Evolutionary conservation across 2,329 filamentous ascomycete species (phyloP).

Genomic region (Stemphylium lycopersici): DNA sequence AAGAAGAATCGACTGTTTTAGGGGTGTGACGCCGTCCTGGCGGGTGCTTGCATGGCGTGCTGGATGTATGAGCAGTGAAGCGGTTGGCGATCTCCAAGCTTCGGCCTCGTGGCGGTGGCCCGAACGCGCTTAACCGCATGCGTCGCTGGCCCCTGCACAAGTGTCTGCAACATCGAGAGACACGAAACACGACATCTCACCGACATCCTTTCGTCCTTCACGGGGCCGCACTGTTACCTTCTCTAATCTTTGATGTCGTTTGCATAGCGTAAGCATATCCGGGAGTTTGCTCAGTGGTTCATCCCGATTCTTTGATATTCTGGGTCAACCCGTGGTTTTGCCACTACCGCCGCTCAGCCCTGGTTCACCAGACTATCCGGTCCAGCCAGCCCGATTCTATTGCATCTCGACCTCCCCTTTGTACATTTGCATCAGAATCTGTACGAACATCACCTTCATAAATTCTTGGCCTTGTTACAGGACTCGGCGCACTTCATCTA

Average conservation of each 20-base stretch:
- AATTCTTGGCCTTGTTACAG: not conserved
- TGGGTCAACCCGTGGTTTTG: slow-evolving; percentile 26
- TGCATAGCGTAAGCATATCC: slow-evolving; percentile 42
- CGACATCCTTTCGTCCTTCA: slow-evolving; percentile 8
- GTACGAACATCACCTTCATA: not conserved
- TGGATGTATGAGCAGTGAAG: slow-evolving; percentile 29
- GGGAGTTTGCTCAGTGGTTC: slow-evolving; percentile 18
- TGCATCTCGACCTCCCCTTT: not conserved
- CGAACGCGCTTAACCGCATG: slow-evolving; percentile 16
- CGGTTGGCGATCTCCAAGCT: slow-evolving; percentile 26
- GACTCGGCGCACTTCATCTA: not conserved
- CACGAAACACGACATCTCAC: slow-evolving; percentile 11
- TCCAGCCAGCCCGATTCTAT: not conserved
- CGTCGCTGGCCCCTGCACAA: slow-evolving; percentile 12
- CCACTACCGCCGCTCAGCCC: slow-evolving; percentile 42
- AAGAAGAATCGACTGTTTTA: slow-evolving; percentile 19
- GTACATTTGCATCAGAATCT: not conserved
- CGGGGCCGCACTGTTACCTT: slow-evolving; percentile 3
- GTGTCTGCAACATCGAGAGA: slow-evolving; percentile 13
- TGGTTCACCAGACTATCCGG: slow-evolving; percentile 3
- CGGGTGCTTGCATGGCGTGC: slow-evolving; percentile 28
- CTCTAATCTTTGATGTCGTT: slow-evolving; percentile 14
- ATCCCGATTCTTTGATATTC: slow-evolving; percentile 27
- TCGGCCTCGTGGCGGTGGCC: slow-evolving; percentile 31
- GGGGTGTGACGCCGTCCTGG: slow-evolving; percentile 10